A percentile compares a stretch with the other conserved stretches of the same genome.
phyloP scores from a whole-genome alignment of 441 rosid species.

The Erodium texanum region DNA sequence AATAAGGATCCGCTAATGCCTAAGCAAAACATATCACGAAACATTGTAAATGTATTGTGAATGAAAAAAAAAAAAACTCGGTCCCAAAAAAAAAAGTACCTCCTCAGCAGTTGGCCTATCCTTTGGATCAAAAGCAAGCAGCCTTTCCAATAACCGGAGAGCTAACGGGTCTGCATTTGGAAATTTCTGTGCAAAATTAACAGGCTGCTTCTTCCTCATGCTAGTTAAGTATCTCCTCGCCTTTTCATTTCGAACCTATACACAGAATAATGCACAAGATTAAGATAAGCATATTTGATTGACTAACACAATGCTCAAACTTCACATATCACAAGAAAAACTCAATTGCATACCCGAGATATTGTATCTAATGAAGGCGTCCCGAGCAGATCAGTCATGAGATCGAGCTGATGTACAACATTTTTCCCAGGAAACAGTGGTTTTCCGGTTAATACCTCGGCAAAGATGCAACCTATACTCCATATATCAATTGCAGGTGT shows the following conservation, averaged over 20 bases:
- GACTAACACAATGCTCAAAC: too few relatives aligned
- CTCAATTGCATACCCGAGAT: slow-evolving; percentile 45
- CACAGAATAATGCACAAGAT: slow-evolving; percentile 11
- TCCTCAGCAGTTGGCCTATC: slow-evolving; percentile 88
- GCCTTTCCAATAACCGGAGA: slow-evolving; percentile 53
- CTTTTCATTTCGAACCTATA: slow-evolving; percentile 86
- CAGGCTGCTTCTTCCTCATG: slow-evolving; percentile 85
- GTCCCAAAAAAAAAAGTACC: slow-evolving; percentile 29
- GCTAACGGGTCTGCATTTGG: slow-evolving; percentile 81
- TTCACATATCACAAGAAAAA: not conserved
- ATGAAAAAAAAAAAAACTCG: not conserved
- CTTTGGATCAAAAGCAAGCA: slow-evolving; percentile 94
- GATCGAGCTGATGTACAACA: slow-evolving; percentile 83
- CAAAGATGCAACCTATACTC: slow-evolving; percentile 98
- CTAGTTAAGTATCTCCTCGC: slow-evolving; percentile 84
- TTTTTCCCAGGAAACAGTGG: slow-evolving; percentile 90
- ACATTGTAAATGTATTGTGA: not conserved
- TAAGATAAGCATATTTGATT: not conserved
- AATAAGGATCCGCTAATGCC: slow-evolving; percentile 91
- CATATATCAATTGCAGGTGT: slow-evolving; percentile 96
- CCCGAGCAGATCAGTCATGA: slow-evolving; percentile 87
- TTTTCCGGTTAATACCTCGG: slow-evolving; percentile 76
- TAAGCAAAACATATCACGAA: slow-evolving; percentile 15
- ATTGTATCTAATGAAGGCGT: slow-evolving; percentile 89
- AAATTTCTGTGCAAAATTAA: slow-evolving; percentile 64